phyloP scores from a whole-genome alignment of 148 eudicot species.

The Silene conica region DNA sequence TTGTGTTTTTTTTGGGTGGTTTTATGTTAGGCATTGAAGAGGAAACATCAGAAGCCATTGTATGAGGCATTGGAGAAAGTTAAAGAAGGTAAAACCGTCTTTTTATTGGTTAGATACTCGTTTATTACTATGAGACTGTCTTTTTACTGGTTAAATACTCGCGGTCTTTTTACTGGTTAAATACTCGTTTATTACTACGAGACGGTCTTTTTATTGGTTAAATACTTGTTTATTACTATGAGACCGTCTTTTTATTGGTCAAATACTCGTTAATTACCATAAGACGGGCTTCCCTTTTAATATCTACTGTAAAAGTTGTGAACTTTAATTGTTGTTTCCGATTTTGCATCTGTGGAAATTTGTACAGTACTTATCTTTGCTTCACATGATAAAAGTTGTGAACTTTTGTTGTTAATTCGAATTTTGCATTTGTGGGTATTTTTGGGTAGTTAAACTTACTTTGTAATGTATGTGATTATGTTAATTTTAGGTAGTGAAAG shows the following conservation, averaged over 20 bases:
- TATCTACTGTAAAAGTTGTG: not conserved
- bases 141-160: too few relatives aligned
- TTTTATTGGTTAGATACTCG: too few relatives aligned
- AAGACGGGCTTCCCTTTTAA: not conserved
- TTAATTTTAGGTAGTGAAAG: too few relatives aligned
- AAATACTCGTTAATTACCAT: not conserved
- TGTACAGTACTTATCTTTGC: too few relatives aligned
- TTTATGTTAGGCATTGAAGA: conserved; percentile 54
- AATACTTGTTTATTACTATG: too few relatives aligned
- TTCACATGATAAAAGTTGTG: not conserved
- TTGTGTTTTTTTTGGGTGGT: not conserved
- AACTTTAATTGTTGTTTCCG: not conserved
- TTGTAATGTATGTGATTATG: not conserved
- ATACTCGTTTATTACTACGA: not conserved
- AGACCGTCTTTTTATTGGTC: too few relatives aligned
- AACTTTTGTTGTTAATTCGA: not conserved
- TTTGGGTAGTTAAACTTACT: too few relatives aligned
- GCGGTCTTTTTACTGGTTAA: too few relatives aligned
- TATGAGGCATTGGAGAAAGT: conserved; percentile 79
- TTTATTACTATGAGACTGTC: too few relatives aligned
- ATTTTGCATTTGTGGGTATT: not conserved
- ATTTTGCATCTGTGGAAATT: not conserved
- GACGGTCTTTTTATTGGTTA: too few relatives aligned
- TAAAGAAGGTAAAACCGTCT: conserved; percentile 60
- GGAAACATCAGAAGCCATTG: conserved; percentile 64